Percentiles rank a stretch among this genome's conserved stretches.
Evolutionary conservation across 2,329 filamentous ascomycete genomes (phyloP).

Genomic region (Neonectria punicea): DNA sequence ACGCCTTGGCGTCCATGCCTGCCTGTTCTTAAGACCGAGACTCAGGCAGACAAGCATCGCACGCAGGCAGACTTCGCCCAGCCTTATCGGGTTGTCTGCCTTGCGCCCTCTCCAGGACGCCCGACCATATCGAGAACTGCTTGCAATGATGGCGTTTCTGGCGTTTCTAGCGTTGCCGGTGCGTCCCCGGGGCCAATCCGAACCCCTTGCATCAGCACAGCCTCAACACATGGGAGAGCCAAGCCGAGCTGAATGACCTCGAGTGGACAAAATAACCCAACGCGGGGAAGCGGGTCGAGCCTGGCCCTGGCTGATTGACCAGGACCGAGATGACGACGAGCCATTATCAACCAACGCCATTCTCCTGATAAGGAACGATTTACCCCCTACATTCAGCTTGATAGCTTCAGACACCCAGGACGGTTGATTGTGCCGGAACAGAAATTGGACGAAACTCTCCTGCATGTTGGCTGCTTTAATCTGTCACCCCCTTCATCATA

Average conservation of each 20-base stretch:
- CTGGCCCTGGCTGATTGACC: conserved; percentile 1
- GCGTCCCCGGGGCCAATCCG: conserved; percentile 25
- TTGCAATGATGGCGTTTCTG: conserved; percentile 25
- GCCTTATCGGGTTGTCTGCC: conserved; percentile 35
- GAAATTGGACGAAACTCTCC: not conserved
- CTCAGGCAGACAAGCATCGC: conserved; percentile 12
- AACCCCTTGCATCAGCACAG: conserved; percentile 37
- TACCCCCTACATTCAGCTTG: not conserved
- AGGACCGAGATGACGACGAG: conserved; percentile 9
- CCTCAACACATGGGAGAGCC: conserved; percentile 28
- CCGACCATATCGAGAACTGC: conserved; percentile 16
- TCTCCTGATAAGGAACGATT: not conserved
- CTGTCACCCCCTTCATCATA: not conserved
- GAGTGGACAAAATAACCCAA: conserved; percentile 3
- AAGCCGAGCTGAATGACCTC: conserved; percentile 38
- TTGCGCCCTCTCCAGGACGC: conserved; percentile 24
- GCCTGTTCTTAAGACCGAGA: not conserved
- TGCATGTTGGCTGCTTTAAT: not conserved
- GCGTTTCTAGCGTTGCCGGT: conserved; percentile 31
- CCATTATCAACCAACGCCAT: not conserved
- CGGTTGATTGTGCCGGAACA: not conserved
- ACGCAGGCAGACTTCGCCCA: conserved; percentile 19
- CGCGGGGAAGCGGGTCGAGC: conserved; percentile 23
- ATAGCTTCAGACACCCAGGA: not conserved
- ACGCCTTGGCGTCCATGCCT: conserved; percentile 10